Conservation (phyloP, 2,329 filamentous ascomycete species). For the Ambrosiella cleistominuta region DNA sequence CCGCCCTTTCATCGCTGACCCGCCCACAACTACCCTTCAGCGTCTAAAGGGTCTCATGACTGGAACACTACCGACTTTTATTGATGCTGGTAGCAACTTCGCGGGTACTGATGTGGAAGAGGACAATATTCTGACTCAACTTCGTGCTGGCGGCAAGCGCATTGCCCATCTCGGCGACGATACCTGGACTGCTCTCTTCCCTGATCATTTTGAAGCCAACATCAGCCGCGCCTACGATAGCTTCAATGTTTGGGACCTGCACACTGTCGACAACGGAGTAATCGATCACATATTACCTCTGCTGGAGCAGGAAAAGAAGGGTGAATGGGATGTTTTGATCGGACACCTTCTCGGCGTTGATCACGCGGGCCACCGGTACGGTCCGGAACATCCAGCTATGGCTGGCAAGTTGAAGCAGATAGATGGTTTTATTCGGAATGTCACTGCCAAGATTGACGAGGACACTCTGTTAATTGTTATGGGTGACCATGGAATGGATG, state of each 20-base stretch:
- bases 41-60: conserved; percentile 87
- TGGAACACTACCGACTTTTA: conserved; percentile 82
- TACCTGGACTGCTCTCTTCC: conserved; percentile 88
- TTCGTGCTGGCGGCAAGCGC: conserved; percentile 47
- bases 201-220: conserved; percentile 76
- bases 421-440: conserved; percentile 57
- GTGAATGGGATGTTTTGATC: conserved; percentile 83
- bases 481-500: conserved; percentile 99
- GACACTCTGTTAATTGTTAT: conserved; percentile 82
- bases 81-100: conserved; percentile 89
- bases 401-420: conserved; percentile 78
- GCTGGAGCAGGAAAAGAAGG: conserved; percentile 43
- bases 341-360: conserved; percentile 91
- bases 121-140: conserved; percentile 56
- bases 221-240: conserved; percentile 85
- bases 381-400: conserved; percentile 86
- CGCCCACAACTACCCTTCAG: conserved; percentile 84
- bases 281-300: conserved; percentile 79
- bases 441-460: conserved; percentile 60
- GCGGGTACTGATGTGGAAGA: conserved; percentile 90
- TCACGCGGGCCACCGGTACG: conserved; percentile 91
- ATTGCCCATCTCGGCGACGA: conserved; percentile 95
- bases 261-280: conserved; percentile 92
- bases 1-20: conserved; percentile 89
- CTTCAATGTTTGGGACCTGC: conserved; percentile 95